Base-by-base conservation (phyloP, 2,329 filamentous ascomycete species). In the Penicillium hordei region DNA sequence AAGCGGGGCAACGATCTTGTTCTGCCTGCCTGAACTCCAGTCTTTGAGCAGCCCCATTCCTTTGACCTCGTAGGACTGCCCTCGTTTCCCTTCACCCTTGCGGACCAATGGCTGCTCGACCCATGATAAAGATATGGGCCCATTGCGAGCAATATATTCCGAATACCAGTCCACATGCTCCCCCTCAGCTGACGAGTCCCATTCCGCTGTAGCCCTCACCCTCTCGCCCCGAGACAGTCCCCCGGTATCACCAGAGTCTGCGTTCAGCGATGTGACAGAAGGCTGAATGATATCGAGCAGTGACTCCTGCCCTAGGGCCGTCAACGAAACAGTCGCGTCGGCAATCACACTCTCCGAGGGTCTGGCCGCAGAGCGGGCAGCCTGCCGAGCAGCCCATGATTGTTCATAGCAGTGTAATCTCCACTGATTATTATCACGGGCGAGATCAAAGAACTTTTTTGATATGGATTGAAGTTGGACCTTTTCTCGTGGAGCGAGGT, bases 81-180 rank as follows among this genome's bases (percentile, higher is more conserved):
- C 77, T 38, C 64, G 63, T 5, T 60, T 60, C 15, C 67, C 78
- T 46, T 73, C 78, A 51, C 73, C 66, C 17, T 75, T 71, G 58
- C 29, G 68, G 65, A 31, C 57, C 23, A 55, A 63, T 5, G 88
- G 86, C 54, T 84, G 81, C 69, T 92, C 83, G 42, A 95, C 80
- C 93, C 93, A 97, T 66, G 83, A 88, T 52, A 91, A 79, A 15
- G 82, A 82, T n/a, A 91, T 81, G 0, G 88, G 86, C 0, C 86
- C 91, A 74, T 93, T 83, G 34, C 93, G 83, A 52, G 93, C 90
- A 61, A 95, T 88, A 69, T 92, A 96, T 73, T 97, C 93, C 55
- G 89, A 84, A 72, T 96, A 96, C 89, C 91, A 97, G 48, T 89
- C 86, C 21, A 93, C 81, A 40, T 79, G 80, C 75, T 97, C 92